Evolutionary conservation across 208 protist genomes (phyloP).

Genomic region (Angomonas ambiguus): DNA sequence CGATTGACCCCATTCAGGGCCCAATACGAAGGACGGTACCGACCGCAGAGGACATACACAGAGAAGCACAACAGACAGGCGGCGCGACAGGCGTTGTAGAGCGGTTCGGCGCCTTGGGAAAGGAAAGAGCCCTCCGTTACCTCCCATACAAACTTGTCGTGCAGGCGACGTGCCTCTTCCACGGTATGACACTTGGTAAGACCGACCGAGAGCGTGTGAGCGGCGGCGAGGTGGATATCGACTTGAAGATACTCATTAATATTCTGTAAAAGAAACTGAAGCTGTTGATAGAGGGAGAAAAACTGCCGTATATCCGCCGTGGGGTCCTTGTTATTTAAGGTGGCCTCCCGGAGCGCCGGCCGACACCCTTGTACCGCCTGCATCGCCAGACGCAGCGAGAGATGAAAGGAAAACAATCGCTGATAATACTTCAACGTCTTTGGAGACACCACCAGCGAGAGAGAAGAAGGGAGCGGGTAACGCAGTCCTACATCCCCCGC

Average conservation of each 20-base stretch:
- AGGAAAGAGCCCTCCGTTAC: conserved; percentile 69
- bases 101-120: conserved; percentile 38
- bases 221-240: conserved; percentile 57
- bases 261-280: conserved; percentile 59
- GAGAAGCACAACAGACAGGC: conserved; percentile 31
- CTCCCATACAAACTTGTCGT: conserved; percentile 75
- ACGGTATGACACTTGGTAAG: conserved; percentile 53
- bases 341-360: conserved; percentile 48
- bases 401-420: conserved; percentile 61
- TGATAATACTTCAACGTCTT: conserved; percentile 79
- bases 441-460: conserved; percentile 57
- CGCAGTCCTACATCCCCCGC: conserved; percentile 39
- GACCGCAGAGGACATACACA: conserved; percentile 56
- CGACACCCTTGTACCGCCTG: conserved; percentile 56
- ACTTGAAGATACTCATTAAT: conserved; percentile 74
- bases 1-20: conserved; percentile 52
- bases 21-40: conserved; percentile 68
- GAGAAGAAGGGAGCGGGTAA: conserved; percentile 37
- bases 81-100: conserved; percentile 48
- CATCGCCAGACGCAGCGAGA: conserved; percentile 53
- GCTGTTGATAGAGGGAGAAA: conserved; percentile 53
- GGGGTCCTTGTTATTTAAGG: conserved; percentile 48
- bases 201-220: conserved; percentile 31
- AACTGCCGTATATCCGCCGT: conserved; percentile 59
- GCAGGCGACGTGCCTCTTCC: conserved; percentile 61